Evolutionary conservation across 305 asterid genomes (phyloP).

Genomic region (Solanum chacoense): DNA sequence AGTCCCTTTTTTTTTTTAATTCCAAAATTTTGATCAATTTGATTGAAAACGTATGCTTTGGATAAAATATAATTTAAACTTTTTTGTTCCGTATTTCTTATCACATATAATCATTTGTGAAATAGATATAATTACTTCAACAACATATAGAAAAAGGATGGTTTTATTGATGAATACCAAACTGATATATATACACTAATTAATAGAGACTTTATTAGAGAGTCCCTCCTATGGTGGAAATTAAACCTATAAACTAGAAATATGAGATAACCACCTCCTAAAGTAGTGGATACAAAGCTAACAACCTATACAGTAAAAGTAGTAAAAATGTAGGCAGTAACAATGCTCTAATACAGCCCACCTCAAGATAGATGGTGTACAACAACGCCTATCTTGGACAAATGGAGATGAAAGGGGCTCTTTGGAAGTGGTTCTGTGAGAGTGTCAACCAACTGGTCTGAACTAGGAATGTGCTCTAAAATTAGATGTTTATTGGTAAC

Average conservation of each 20-base stretch:
- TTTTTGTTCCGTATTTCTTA: too few relatives aligned
- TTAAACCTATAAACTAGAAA: background rate
- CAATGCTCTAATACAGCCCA: background rate
- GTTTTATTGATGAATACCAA: background rate
- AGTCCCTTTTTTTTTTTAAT: too few relatives aligned
- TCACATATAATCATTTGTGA: too few relatives aligned
- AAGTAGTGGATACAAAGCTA: background rate
- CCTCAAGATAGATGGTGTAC: background rate
- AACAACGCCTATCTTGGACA: background rate
- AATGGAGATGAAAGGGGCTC: background rate
- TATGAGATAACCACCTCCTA: background rate
- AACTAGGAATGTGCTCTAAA: background rate
- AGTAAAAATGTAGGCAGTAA: background rate
- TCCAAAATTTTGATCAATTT: too few relatives aligned
- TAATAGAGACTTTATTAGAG: background rate
- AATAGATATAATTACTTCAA: background rate
- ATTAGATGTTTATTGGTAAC: background rate
- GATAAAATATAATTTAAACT: too few relatives aligned
- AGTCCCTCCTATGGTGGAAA: background rate
- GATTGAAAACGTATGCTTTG: too few relatives aligned
- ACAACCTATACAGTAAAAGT: background rate
- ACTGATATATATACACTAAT: background rate
- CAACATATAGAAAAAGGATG: background rate
- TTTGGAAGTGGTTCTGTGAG: background rate
- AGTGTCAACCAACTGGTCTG: background rate